These are phyloP conservation scores for Ceratonia siliqua DNA, from an alignment of 306 rosid genomes.

Conservation along the genomic window DNA sequence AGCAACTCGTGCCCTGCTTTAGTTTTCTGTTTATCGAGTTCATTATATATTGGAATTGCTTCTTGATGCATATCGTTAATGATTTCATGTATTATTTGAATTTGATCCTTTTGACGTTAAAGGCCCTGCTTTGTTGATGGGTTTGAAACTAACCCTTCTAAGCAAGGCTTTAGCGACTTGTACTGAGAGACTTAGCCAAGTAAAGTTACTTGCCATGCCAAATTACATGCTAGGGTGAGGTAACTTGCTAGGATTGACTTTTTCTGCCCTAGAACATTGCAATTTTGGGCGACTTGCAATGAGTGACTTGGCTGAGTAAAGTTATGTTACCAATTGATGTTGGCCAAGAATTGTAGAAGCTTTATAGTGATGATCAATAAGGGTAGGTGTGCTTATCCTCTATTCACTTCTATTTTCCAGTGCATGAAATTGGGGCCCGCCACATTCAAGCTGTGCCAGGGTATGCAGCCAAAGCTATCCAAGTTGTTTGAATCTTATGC, in stretches of 20 bases:
- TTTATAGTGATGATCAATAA: background rate
- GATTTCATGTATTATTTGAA: background rate
- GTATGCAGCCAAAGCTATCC: constrained; percentile 73
- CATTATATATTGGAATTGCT: constrained; percentile 4
- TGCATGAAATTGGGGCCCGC: constrained; percentile 59
- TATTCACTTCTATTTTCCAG: constrained; percentile 45
- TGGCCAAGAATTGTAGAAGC: background rate
- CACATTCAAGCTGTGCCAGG: constrained; percentile 54
- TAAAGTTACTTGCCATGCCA: background rate
- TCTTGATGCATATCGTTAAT: background rate
- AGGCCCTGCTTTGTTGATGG: background rate
- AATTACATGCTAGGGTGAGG: background rate
- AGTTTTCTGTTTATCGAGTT: constrained; percentile 3
- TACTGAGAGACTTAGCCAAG: background rate
- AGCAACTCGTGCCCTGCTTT: constrained; percentile 23
- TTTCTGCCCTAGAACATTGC: background rate
- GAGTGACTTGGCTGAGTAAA: background rate
- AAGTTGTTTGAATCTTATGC: constrained; percentile 63
- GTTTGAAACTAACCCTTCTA: background rate
- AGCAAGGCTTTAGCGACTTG: constrained; percentile 2
- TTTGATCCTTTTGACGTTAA: background rate
- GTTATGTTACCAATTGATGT: background rate
- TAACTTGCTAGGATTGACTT: background rate
- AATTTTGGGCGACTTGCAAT: constrained; percentile 3
- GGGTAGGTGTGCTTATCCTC: constrained; percentile 23